A percentile compares a stretch with the other conserved stretches of the same genome.
Evolutionary conservation across 2,329 filamentous ascomycete species (phyloP).

Genomic region (Fusarium illudens): DNA sequence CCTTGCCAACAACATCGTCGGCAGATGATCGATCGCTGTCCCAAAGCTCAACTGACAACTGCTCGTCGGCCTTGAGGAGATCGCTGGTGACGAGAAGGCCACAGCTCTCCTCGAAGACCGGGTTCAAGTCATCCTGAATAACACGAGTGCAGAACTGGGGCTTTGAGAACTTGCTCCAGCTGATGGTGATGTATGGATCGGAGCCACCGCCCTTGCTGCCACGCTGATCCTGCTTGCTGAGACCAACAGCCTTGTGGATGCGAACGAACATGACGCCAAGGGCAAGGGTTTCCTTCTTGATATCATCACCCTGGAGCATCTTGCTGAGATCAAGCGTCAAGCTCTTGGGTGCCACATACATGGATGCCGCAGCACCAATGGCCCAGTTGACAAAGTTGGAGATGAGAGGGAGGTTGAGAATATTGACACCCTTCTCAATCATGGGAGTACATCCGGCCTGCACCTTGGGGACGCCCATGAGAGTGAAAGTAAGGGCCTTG

Average conservation of each 20-base stretch:
- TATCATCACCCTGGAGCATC: constrained; percentile 89
- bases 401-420: constrained; percentile 90
- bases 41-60: constrained; percentile 93
- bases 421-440: constrained; percentile 88
- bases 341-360: constrained; percentile 95
- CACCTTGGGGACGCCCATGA: constrained; percentile 93
- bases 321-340: constrained; percentile 92
- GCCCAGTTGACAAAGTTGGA: constrained; percentile 98
- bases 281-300: constrained; percentile 87
- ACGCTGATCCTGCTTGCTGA: constrained; percentile 90
- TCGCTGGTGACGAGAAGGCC: constrained; percentile 88
- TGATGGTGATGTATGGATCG: constrained; percentile 93
- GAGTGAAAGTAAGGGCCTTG: constrained; percentile 89
- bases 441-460: constrained; percentile 91
- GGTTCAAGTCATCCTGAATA: constrained; percentile 93
- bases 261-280: constrained; percentile 91
- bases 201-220: constrained; percentile 87
- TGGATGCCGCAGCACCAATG: constrained; percentile 83
- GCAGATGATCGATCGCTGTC: constrained; percentile 92
- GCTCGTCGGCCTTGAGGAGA: constrained; percentile 91
- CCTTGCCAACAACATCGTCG: constrained; percentile 94
- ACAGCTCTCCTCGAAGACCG: constrained; percentile 88
- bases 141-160: constrained; percentile 98
- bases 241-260: constrained; percentile 84
- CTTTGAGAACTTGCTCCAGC: constrained; percentile 96